These are phyloP conservation scores for Brassica carinata DNA, from an alignment of 345 rosid genomes.

Conservation along the genomic window DNA sequence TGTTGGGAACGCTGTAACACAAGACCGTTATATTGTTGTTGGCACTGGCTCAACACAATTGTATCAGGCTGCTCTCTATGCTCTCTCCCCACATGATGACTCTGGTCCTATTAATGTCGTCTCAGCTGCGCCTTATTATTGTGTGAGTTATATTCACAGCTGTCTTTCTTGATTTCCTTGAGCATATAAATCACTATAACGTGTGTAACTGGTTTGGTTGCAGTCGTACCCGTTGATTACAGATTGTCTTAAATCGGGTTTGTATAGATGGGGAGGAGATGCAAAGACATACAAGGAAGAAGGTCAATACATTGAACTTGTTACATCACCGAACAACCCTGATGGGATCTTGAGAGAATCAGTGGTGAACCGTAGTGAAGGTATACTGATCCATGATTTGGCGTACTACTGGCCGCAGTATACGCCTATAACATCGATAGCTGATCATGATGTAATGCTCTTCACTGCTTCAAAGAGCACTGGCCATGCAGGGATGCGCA, in stretches of 20 bases:
- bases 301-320: conserved; percentile 85
- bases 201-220: conserved; percentile 31
- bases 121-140: conserved; percentile 79
- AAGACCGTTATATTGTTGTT: conserved; percentile 65
- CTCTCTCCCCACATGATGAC: conserved; percentile 61
- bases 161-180: not conserved
- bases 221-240: conserved; percentile 80
- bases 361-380: conserved; percentile 67
- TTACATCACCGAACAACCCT: conserved; percentile 93
- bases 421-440: conserved; percentile 69
- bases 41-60: conserved; percentile 96
- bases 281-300: conserved; percentile 52
- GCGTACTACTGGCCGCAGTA: conserved; percentile 98
- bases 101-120: conserved; percentile 70
- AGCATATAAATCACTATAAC: conserved; percentile 4
- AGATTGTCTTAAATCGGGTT: conserved; percentile 74
- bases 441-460: conserved; percentile 77
- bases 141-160: conserved; percentile 53
- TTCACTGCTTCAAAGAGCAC: conserved; percentile 86
- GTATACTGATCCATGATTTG: conserved; percentile 79
- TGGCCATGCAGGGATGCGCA: conserved; percentile 92
- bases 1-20: conserved; percentile 80
- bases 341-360: conserved; percentile 73
- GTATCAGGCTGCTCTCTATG: conserved; percentile 80
- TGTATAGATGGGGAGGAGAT: conserved; percentile 91